Evolutionary conservation across 2,329 filamentous ascomycete genomes (phyloP).

Genomic region (Fusarium decemcellulare): DNA sequence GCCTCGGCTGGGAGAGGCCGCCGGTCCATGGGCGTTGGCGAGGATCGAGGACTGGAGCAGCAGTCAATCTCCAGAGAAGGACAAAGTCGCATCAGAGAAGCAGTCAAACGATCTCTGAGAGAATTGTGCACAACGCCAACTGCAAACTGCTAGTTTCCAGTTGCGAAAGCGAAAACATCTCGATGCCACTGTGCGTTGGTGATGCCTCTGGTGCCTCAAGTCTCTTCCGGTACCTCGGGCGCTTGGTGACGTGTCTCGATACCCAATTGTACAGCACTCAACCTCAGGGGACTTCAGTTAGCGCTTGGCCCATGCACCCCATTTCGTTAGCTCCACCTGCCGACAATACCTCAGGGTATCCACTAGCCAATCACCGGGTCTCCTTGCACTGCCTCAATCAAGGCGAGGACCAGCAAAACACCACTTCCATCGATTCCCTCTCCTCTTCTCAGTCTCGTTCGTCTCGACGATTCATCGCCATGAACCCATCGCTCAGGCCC

Average conservation of each 20-base stretch:
- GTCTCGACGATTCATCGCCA: background rate
- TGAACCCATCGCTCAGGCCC: conserved; percentile 16
- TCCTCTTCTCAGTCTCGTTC: conserved; percentile 25
- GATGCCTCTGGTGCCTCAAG: background rate
- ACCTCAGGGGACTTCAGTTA: conserved; percentile 23
- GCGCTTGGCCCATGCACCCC: conserved; percentile 29
- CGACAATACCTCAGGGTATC: conserved; percentile 11
- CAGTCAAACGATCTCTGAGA: no score
- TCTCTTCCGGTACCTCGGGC: conserved; percentile 3
- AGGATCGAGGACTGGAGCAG: no score
- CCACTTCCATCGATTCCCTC: conserved; percentile 8
- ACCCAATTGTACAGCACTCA: conserved; percentile 12
- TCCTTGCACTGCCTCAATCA: conserved; percentile 43
- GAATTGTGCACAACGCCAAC: no score
- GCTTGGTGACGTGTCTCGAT: conserved; percentile 1
- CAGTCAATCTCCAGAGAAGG: no score
- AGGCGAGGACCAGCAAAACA: conserved; percentile 29
- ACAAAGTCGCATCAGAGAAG: no score
- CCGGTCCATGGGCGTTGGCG: conserved; percentile 10
- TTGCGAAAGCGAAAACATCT: no score
- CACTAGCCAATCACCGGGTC: conserved; percentile 28
- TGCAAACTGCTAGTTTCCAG: no score
- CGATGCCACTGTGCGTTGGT: no score
- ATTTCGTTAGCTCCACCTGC: conserved; percentile 1
- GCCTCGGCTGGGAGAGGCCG: conserved; percentile 33